A percentile compares a stretch with the other conserved stretches of the same genome.
These are phyloP conservation scores for Leptomonas pyrrhocoris DNA, from an alignment of 208 protist species.

Conservation along the genomic window DNA sequence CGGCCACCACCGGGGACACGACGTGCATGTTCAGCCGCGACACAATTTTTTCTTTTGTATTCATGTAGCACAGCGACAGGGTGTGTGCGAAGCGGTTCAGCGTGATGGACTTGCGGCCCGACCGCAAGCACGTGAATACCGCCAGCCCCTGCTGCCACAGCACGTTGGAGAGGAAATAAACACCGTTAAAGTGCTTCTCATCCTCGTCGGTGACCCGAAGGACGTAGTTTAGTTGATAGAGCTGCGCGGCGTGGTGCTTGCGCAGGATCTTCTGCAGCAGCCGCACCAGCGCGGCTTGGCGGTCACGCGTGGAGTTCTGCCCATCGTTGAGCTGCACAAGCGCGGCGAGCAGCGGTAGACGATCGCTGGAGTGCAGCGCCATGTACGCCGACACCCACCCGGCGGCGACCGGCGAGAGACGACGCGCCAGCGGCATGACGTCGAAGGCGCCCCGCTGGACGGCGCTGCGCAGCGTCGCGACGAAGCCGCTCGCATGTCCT, in stretches of 20 bases:
- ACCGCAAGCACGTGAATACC: slow-evolving; percentile 70
- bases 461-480: slow-evolving; percentile 43
- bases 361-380: slow-evolving; percentile 73
- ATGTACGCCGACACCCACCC: slow-evolving; percentile 69
- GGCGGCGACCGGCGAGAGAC: slow-evolving; percentile 64
- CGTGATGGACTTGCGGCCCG: slow-evolving; percentile 74
- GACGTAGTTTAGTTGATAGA: slow-evolving; percentile 80
- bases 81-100: slow-evolving; percentile 43
- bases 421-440: slow-evolving; percentile 69
- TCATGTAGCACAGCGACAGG: slow-evolving; percentile 57
- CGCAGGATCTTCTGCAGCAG: slow-evolving; percentile 63
- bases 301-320: slow-evolving; percentile 47
- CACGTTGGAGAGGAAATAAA: slow-evolving; percentile 65
- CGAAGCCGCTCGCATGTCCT: slow-evolving; percentile 50
- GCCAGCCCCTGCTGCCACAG: slow-evolving; percentile 45
- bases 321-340: slow-evolving; percentile 57
- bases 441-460: slow-evolving; percentile 49
- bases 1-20: slow-evolving; percentile 48
- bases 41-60: slow-evolving; percentile 44
- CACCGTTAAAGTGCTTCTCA: slow-evolving; percentile 67
- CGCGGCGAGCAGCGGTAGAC: slow-evolving; percentile 58
- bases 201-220: slow-evolving; percentile 59
- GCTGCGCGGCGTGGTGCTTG: slow-evolving; percentile 48
- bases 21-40: slow-evolving; percentile 40
- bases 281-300: slow-evolving; percentile 34